A percentile compares a stretch with the other conserved stretches of the same genome.
These are phyloP conservation scores for Mucor saturninus DNA, from an alignment of 371 early-diverging fungal genomes.

Conservation along the genomic window DNA sequence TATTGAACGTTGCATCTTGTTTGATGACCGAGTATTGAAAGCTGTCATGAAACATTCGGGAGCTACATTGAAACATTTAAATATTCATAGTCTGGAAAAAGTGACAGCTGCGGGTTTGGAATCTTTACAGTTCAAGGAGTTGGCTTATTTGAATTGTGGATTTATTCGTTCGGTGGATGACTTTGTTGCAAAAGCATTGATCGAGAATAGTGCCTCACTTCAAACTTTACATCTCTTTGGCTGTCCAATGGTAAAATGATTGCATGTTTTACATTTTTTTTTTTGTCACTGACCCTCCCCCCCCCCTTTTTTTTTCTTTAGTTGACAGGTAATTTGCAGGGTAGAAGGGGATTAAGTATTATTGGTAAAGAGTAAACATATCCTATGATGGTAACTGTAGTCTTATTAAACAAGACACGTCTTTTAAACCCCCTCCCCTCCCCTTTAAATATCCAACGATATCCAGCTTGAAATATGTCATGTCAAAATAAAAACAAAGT, in stretches of 20 bases:
- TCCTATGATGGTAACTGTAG: no score
- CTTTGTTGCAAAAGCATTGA: slow-evolving; percentile 59
- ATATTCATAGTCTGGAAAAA: slow-evolving; percentile 77
- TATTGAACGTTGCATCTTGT: slow-evolving; percentile 55
- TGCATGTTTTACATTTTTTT: not conserved
- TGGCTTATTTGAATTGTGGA: slow-evolving; percentile 67
- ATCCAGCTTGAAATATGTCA: no score
- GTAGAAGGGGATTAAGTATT: not conserved
- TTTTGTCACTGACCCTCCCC: not conserved
- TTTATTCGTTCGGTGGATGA: slow-evolving; percentile 81
- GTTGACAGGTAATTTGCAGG: not conserved
- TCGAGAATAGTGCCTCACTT: slow-evolving; percentile 52
- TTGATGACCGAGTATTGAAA: slow-evolving; percentile 64
- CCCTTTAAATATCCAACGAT: no score
- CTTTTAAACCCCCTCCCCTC: no score
- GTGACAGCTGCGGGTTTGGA: slow-evolving; percentile 63
- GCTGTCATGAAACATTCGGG: slow-evolving; percentile 68
- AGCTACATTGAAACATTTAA: slow-evolving; percentile 54
- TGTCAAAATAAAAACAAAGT: no score
- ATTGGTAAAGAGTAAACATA: not conserved
- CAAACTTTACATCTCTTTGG: slow-evolving; percentile 71
- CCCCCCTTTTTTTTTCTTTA: not conserved
- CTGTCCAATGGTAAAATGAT: slow-evolving; percentile 53
- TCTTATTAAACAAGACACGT: no score
- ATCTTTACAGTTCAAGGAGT: slow-evolving; percentile 44